Conservation (phyloP, 192 early-diverging fungal genomes). For the Geosiphon pyriformis region DNA sequence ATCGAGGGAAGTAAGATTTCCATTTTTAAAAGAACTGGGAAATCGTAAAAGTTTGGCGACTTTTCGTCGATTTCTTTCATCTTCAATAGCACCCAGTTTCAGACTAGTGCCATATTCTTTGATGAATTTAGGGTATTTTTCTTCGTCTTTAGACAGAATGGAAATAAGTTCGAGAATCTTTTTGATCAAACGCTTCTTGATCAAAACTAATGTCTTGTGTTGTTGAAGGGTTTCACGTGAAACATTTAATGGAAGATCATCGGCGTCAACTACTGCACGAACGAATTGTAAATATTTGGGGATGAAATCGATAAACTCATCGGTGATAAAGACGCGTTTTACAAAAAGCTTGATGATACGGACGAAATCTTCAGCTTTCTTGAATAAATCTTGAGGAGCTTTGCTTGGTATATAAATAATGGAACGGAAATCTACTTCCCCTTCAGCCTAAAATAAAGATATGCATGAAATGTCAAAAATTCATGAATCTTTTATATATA, state of each 20-base stretch:
- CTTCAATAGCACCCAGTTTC: slow-evolving; percentile 90
- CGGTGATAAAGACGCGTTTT: slow-evolving; percentile 94
- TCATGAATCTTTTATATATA: not conserved
- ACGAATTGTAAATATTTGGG: slow-evolving; percentile 92
- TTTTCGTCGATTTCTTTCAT: slow-evolving; percentile 60
- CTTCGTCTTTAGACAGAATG: slow-evolving; percentile 58
- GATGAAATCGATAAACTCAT: slow-evolving; percentile 79
- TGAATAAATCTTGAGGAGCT: slow-evolving; percentile 51
- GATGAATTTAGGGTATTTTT: slow-evolving; percentile 68
- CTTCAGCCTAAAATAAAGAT: slow-evolving; percentile 58
- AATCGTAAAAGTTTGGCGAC: slow-evolving; percentile 82
- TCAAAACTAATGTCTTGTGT: slow-evolving; percentile 68
- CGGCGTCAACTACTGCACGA: slow-evolving; percentile 90
- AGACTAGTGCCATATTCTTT: slow-evolving; percentile 67
- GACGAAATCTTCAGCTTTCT: slow-evolving; percentile 42
- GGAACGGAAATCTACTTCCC: slow-evolving; percentile 83
- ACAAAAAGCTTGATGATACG: slow-evolving; percentile 89
- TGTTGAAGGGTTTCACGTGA: slow-evolving; percentile 97
- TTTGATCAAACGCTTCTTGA: slow-evolving; percentile 83
- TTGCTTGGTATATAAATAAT: slow-evolving; percentile 80
- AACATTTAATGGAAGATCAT: slow-evolving; percentile 96
- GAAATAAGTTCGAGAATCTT: slow-evolving; percentile 86
- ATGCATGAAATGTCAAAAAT: not conserved
- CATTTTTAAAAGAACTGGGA: slow-evolving; percentile 52
- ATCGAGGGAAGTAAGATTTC: slow-evolving; percentile 52